A percentile compares a stretch with the other conserved stretches of the same genome.
These are phyloP conservation scores for Amylostereum areolatum DNA, from an alignment of 1,284 basidiomycete genomes.

Conservation along the genomic window DNA sequence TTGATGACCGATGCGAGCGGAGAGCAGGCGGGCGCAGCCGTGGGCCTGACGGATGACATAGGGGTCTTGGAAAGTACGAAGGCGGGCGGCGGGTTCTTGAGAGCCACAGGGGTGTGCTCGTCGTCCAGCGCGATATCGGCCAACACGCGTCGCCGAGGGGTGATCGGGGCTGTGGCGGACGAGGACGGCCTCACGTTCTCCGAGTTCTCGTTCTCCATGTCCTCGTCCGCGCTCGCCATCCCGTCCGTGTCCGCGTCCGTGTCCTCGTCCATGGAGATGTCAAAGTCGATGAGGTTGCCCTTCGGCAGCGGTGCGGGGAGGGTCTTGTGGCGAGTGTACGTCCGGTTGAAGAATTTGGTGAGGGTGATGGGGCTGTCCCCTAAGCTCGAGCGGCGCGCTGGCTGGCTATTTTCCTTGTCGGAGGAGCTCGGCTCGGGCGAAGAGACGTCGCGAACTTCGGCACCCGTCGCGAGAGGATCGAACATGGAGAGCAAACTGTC, in stretches of 20 bases:
- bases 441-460: constrained; percentile 18
- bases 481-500: constrained; percentile 50
- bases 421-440: constrained; percentile 27
- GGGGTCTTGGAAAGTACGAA: not conserved
- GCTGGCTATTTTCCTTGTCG: constrained; percentile 56
- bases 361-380: constrained; percentile 28
- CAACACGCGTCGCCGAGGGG: constrained; percentile 16
- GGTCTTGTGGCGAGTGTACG: constrained; percentile 24
- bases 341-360: constrained; percentile 44
- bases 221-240: not conserved
- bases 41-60: not conserved
- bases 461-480: constrained; percentile 38
- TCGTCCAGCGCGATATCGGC: constrained; percentile 19
- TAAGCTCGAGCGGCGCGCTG: constrained; percentile 8
- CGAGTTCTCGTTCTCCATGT: not conserved
- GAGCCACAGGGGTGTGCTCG: constrained; percentile 1
- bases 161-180: not conserved
- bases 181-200: not conserved
- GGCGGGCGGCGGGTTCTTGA: not conserved
- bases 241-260: constrained; percentile 7
- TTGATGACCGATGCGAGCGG: constrained; percentile 31
- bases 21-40: constrained; percentile 22
- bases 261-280: constrained; percentile 34
- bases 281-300: constrained; percentile 53
- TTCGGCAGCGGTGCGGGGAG: constrained; percentile 30